Evolutionary conservation across 2,329 filamentous ascomycete species (phyloP).

Genomic region (Myriosclerotinia duriaeana): DNA sequence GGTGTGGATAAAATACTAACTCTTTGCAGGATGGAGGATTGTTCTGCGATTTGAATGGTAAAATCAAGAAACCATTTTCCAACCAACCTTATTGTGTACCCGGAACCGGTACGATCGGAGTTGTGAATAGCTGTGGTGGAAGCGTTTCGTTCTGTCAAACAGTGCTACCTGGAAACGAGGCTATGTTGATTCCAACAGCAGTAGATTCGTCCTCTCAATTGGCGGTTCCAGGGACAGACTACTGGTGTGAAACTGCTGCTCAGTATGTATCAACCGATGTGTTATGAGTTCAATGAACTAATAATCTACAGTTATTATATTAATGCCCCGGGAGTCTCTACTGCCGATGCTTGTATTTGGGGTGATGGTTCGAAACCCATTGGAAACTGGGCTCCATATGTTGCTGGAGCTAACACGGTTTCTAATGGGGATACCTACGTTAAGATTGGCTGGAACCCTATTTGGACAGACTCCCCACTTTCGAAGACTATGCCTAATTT

Average conservation of each 20-base stretch:
- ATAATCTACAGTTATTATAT: constrained; percentile 63
- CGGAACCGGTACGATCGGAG: constrained; percentile 64
- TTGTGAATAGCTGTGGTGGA: constrained; percentile 63
- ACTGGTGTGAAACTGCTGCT: constrained; percentile 71
- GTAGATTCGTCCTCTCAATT: constrained; percentile 58
- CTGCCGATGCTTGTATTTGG: constrained; percentile 68
- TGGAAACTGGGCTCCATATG: constrained; percentile 77
- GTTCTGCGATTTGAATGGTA: constrained; percentile 66
- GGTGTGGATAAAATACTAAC: constrained; percentile 24
- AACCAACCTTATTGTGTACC: constrained; percentile 67
- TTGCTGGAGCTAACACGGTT: constrained; percentile 72
- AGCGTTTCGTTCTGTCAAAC: constrained; percentile 75
- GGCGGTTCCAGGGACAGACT: constrained; percentile 67
- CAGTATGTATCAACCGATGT: constrained; percentile 56
- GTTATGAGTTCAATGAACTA: constrained; percentile 18
- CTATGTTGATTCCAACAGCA: constrained; percentile 78
- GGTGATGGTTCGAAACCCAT: constrained; percentile 59
- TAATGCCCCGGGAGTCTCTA: constrained; percentile 66
- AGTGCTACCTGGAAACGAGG: constrained; percentile 74
- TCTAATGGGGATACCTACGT: constrained; percentile 65
- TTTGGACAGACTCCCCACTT: constrained; percentile 59
- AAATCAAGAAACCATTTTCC: constrained; percentile 68
- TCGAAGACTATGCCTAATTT: constrained; percentile 60
- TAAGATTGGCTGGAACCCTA: constrained; percentile 77
- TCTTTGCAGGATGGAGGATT: constrained; percentile 65